phyloP scores from a whole-genome alignment of 1,284 basidiomycete species.

The Marasmius oreades region DNA sequence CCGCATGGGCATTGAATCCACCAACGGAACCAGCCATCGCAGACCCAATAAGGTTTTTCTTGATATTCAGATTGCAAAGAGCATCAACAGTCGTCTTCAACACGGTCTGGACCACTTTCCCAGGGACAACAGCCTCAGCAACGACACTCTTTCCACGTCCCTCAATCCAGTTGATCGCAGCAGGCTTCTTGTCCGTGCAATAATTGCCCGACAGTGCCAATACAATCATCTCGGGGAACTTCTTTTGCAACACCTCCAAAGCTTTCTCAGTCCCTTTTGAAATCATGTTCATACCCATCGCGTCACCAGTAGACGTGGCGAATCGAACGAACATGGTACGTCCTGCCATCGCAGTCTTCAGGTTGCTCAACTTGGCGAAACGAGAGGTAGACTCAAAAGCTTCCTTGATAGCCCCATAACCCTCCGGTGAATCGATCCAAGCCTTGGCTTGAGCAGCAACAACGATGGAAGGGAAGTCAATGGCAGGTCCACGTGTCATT shows the following conservation, averaged over 20 bases:
- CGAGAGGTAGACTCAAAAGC: constrained; percentile 95
- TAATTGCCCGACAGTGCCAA: constrained; percentile 96
- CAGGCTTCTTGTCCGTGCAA: constrained; percentile 99
- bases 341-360: constrained; percentile 88
- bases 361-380: constrained; percentile 79
- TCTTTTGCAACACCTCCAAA: constrained; percentile 73
- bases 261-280: constrained; percentile 95
- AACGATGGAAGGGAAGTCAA: constrained; percentile 87
- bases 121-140: constrained; percentile 92
- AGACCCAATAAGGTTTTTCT: constrained; percentile 98
- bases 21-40: constrained; percentile 98
- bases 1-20: constrained; percentile 98
- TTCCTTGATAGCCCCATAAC: constrained; percentile 72
- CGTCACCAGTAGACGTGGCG: constrained; percentile 93
- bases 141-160: constrained; percentile 97
- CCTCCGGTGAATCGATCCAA: constrained; percentile 88
- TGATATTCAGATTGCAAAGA: constrained; percentile 89
- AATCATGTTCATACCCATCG: constrained; percentile 99
- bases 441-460: constrained; percentile 82
- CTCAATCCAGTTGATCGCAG: constrained; percentile 99
- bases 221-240: constrained; percentile 94
- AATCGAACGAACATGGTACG: constrained; percentile 95
- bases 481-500: constrained; percentile 98
- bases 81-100: constrained; percentile 94
- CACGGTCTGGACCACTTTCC: constrained; percentile 83